Percentiles rank a stretch among this genome's conserved stretches.
phyloP scores from a whole-genome alignment of 495 filamentous ascomycete species.

The Penicillium flavigenum region DNA sequence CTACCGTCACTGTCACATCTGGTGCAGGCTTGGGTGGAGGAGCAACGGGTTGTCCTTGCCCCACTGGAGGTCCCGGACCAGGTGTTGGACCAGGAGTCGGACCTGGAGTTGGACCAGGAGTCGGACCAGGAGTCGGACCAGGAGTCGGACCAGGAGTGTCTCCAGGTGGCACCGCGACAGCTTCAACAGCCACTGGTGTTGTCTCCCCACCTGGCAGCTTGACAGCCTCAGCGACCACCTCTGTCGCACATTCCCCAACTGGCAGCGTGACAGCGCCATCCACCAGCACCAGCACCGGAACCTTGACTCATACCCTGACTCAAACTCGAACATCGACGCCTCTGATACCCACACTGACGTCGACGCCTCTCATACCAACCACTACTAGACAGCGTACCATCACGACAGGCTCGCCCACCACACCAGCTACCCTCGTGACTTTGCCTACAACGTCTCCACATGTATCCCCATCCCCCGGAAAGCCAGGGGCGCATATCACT shows the following conservation, averaged over 20 bases:
- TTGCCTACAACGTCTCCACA: constrained; percentile 2
- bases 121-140: neutral
- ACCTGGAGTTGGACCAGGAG: no score
- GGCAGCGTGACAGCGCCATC: neutral
- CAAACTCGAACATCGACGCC: neutral
- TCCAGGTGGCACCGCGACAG: neutral
- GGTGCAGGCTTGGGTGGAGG: neutral
- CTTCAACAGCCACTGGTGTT: neutral
- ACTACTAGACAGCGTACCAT: constrained; percentile 5
- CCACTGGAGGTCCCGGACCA: neutral
- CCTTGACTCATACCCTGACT: neutral
- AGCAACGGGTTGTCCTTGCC: neutral
- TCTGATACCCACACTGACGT: constrained; percentile 4
- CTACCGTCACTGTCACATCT: constrained; percentile 6
- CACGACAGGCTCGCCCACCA: neutral
- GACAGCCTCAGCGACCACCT: neutral
- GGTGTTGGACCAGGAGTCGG: no score
- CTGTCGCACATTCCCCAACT: neutral
- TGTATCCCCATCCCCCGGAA: neutral
- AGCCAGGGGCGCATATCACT: constrained; percentile 1
- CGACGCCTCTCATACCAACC: constrained; percentile 18
- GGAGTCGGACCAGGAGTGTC: no score
- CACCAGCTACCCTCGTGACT: constrained; percentile 9
- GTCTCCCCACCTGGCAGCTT: neutral
- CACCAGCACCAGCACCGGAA: constrained; percentile 3